Evolutionary conservation across 495 filamentous ascomycete genomes (phyloP).

Genomic region (Cladorrhinum samala): DNA sequence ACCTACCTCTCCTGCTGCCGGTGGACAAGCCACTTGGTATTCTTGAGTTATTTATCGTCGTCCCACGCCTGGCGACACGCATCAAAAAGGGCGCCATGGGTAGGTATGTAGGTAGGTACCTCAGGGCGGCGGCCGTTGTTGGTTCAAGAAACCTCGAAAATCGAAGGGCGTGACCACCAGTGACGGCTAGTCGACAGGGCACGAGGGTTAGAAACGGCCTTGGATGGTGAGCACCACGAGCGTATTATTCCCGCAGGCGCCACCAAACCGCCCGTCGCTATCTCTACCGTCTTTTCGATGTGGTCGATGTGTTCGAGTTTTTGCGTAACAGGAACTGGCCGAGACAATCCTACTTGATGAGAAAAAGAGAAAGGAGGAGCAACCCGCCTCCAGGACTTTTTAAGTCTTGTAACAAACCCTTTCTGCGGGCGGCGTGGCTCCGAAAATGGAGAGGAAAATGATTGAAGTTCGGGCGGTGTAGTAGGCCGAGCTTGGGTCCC

Average conservation of each 20-base stretch:
- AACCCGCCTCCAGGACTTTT: neutral
- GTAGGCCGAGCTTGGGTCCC: neutral
- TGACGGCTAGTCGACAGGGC: too few relatives aligned
- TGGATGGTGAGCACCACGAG: too few relatives aligned
- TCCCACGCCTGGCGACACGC: conserved; percentile 13
- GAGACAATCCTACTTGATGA: neutral
- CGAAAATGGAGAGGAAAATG: conserved; percentile 13
- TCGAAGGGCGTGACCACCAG: neutral
- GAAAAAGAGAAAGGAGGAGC: neutral
- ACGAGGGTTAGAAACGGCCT: too few relatives aligned
- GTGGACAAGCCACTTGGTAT: neutral
- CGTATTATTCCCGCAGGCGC: neutral
- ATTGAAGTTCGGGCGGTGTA: conserved; percentile 11
- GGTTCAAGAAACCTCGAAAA: neutral
- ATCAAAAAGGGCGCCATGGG: conserved; percentile 14
- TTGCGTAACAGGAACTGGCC: neutral
- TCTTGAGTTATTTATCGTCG: conserved; percentile 11
- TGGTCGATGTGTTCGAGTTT: neutral
- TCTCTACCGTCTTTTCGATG: neutral
- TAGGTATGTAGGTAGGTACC: neutral
- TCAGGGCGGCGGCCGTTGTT: neutral
- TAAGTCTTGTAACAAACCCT: conserved; percentile 3
- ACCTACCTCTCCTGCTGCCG: conserved; percentile 7
- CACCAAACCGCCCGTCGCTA: neutral
- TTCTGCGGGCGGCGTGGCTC: conserved; percentile 8